Conservation (phyloP, 768 basidiomycete species). For the Mycena filopes region DNA sequence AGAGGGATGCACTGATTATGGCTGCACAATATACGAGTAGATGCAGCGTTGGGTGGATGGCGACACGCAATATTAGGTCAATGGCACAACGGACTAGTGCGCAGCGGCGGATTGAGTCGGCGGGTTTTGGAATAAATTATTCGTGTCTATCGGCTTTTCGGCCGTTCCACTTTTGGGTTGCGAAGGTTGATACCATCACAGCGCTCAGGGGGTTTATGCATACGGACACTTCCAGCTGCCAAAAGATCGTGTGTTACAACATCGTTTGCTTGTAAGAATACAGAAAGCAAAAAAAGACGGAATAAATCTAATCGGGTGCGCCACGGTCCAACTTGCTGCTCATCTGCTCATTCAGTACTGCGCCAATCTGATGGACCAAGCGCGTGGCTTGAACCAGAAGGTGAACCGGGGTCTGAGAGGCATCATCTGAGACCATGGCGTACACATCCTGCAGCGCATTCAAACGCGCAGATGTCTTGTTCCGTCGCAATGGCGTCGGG, state of each 20-base stretch:
- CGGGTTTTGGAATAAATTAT: too few species aligned
- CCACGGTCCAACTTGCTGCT: slow-evolving; percentile 46
- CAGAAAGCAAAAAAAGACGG: background rate
- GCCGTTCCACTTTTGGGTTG: background rate
- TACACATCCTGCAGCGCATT: slow-evolving; percentile 57
- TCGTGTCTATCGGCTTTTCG: background rate
- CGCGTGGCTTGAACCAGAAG: slow-evolving; percentile 60
- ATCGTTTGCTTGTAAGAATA: slow-evolving; percentile 15
- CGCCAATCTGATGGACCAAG: slow-evolving; percentile 58
- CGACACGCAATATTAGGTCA: too few species aligned
- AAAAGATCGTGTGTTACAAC: too few species aligned
- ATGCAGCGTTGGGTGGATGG: too few species aligned
- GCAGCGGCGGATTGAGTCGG: too few species aligned
- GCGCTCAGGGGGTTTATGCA: too few species aligned
- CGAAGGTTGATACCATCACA: slow-evolving; percentile 9
- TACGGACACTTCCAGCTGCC: too few species aligned
- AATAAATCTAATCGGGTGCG: background rate
- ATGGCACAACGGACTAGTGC: too few species aligned
- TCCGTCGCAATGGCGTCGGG: slow-evolving; percentile 44
- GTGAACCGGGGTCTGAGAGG: slow-evolving; percentile 59
- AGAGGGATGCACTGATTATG: slow-evolving; percentile 70
- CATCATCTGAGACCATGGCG: slow-evolving; percentile 49
- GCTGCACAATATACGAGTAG: slow-evolving; percentile 56
- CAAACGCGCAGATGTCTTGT: slow-evolving; percentile 54
- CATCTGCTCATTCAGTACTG: slow-evolving; percentile 58